Evolutionary conservation across 345 rosid species (phyloP).

Genomic region (Anastatica hierochuntica): DNA sequence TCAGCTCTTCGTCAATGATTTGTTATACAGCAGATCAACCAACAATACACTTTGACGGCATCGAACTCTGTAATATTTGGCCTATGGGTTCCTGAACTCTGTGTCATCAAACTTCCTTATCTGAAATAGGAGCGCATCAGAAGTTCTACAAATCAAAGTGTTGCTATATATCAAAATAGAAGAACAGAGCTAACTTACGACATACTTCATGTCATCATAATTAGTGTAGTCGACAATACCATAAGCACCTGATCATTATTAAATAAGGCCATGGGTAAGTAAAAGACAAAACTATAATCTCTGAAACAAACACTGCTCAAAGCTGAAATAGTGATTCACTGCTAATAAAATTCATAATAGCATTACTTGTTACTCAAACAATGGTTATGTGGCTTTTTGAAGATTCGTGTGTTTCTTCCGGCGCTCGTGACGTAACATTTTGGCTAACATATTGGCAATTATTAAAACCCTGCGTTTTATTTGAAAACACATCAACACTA

Average conservation of each 20-base stretch:
- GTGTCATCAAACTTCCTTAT: slow-evolving; percentile 73
- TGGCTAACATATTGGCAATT: too few relatives aligned
- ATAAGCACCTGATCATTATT: slow-evolving; percentile 52
- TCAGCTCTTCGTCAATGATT: too few relatives aligned
- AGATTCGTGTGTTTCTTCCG: too few relatives aligned
- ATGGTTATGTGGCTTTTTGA: too few relatives aligned
- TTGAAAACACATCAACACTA: too few relatives aligned
- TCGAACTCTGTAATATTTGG: slow-evolving; percentile 57
- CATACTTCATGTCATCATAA: slow-evolving; percentile 92
- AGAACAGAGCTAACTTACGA: slow-evolving; percentile 41
- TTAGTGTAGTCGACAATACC: slow-evolving; percentile 91
- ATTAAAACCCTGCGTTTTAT: too few relatives aligned
- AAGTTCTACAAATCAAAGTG: not conserved
- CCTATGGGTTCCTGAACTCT: slow-evolving; percentile 83
- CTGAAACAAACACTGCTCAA: not conserved
- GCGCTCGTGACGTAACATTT: too few relatives aligned
- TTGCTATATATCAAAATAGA: not conserved
- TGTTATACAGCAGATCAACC: too few relatives aligned
- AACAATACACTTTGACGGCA: too few relatives aligned
- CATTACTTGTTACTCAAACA: too few relatives aligned
- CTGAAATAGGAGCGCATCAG: slow-evolving; percentile 18
- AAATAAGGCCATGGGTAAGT: not conserved
- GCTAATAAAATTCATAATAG: not conserved
- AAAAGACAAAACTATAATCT: not conserved
- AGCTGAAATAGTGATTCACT: not conserved